Conservation (phyloP, 2,329 filamentous ascomycete species). For the Epichloe gansuensis region DNA sequence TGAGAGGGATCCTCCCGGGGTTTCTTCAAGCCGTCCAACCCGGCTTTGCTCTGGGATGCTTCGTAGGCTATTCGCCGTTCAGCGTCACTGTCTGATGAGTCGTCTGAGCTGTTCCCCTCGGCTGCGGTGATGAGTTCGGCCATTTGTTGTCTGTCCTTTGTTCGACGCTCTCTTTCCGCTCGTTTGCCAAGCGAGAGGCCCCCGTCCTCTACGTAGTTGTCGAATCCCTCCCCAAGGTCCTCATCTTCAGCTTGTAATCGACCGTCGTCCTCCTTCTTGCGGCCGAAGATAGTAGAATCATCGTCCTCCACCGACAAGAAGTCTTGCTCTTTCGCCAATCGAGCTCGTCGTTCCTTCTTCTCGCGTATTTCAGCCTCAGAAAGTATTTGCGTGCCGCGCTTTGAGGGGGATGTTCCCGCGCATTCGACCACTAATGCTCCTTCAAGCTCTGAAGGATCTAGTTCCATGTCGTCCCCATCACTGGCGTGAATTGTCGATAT, state of each 20-base stretch:
- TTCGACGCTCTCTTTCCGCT: slow-evolving; percentile 59
- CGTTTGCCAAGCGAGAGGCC: slow-evolving; percentile 64
- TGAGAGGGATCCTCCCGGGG: slow-evolving; percentile 22
- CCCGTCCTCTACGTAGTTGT: slow-evolving; percentile 80
- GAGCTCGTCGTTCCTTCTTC: slow-evolving; percentile 79
- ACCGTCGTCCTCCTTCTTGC: slow-evolving; percentile 53
- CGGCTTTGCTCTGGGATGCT: slow-evolving; percentile 70
- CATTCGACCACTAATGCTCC: slow-evolving; percentile 51
- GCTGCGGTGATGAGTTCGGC: slow-evolving; percentile 70
- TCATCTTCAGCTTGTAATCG: slow-evolving; percentile 77
- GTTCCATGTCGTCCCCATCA: slow-evolving; percentile 37
- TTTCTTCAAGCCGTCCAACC: slow-evolving; percentile 60
- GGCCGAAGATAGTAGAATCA: slow-evolving; percentile 29
- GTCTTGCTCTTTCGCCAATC: slow-evolving; percentile 57
- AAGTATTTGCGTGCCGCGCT: slow-evolving; percentile 44
- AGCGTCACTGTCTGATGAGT: slow-evolving; percentile 55
- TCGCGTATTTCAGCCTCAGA: slow-evolving; percentile 77
- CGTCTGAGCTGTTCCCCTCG: slow-evolving; percentile 51
- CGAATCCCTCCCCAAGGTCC: slow-evolving; percentile 85
- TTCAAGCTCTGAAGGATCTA: slow-evolving; percentile 48
- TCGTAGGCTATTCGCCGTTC: slow-evolving; percentile 74
- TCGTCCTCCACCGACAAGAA: slow-evolving; percentile 52
- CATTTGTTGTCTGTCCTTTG: slow-evolving; percentile 62
- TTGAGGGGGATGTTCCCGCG: slow-evolving; percentile 18
- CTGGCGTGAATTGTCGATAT: slow-evolving; percentile 31